Evolutionary conservation across 768 basidiomycete species (phyloP), one percentile per base, ranked within the genome.

Genomic region (Boletus rufocinnamomeus): DNA sequence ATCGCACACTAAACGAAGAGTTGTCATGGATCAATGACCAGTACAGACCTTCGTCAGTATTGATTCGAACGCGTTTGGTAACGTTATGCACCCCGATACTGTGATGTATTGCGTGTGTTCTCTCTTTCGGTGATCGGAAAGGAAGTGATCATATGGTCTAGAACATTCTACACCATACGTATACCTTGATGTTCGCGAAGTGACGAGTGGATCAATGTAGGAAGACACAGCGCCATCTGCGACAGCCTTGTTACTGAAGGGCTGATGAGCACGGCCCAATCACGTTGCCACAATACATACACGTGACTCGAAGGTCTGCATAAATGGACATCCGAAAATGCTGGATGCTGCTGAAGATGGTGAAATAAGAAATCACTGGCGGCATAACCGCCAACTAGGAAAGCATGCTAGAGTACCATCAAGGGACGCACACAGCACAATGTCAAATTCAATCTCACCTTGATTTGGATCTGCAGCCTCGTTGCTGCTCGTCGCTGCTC

Each of bases 331-430:
- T 76, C 75, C 0, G 73, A 68, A 19, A 73, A 72, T 21, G 61
- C 63, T 1, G 81, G 65, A 2, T 71, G 65, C 19, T 69, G 63
- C 19, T 77, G 75, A 21, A 85, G 76, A 35, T 73, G 70, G 9
- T 61, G 59, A 53, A 76, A 82, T 16, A 84, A 63, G 69, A 75
- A 82, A 27, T 78, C 77, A 50, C 75, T 82, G 14, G 80, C 77
- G 0, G 79, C 77, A 58, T 82, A 83, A 0, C 81, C 81, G 2
- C 82, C 82, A 1, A 84, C 81, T 2, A 86, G 74, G 43, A 82
- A 77, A n/a, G 78, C 74, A 17, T 73, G 56, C 75, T 74, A 37
- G 2, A 25, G 6, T 9, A 37, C 14, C 13, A 25, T 63, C 13
- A 49, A 44, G 17, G 3, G 0, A 7, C n/a, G 7, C 10, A 16